phyloP scores from a whole-genome alignment of 2,329 filamentous ascomycete species.

The Talaromyces sp. region DNA sequence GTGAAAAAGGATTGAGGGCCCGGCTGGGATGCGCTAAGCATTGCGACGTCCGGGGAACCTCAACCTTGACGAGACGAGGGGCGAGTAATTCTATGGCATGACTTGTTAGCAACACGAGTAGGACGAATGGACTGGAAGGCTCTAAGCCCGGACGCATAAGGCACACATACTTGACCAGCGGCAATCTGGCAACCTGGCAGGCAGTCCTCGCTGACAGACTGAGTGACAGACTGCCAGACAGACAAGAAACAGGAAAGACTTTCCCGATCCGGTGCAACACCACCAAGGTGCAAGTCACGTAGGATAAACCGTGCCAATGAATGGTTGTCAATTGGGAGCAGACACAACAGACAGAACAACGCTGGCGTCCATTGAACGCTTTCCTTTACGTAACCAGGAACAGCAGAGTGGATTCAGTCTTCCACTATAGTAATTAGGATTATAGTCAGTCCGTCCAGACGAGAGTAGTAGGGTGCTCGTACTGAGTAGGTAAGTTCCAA shows the following conservation, averaged over 20 bases:
- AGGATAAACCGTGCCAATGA: not conserved
- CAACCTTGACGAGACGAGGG: not conserved
- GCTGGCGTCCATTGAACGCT: slow-evolving; percentile 20
- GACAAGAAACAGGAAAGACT: slow-evolving; percentile 5
- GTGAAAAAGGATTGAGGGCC: not conserved
- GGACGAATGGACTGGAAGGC: not conserved
- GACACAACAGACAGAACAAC: not conserved
- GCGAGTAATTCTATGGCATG: not conserved
- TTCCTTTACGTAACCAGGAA: slow-evolving; percentile 44
- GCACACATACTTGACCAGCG: not conserved
- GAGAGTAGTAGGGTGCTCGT: too few species aligned
- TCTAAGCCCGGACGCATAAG: not conserved
- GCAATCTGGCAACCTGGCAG: not conserved
- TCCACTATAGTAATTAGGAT: not conserved
- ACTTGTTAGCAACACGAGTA: not conserved
- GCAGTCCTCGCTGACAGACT: not conserved
- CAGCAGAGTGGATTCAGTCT: slow-evolving; percentile 13
- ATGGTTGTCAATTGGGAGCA: not conserved
- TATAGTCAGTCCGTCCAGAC: too few species aligned
- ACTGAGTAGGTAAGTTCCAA: too few species aligned
- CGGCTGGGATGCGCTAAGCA: slow-evolving; percentile 4
- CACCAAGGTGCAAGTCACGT: slow-evolving; percentile 2
- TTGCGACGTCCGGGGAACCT: slow-evolving; percentile 9
- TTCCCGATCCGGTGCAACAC: slow-evolving; percentile 10
- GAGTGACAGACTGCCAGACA: not conserved